Conservation (phyloP, 2,329 filamentous ascomycete genomes). For the Colletotrichum tropicale region DNA sequence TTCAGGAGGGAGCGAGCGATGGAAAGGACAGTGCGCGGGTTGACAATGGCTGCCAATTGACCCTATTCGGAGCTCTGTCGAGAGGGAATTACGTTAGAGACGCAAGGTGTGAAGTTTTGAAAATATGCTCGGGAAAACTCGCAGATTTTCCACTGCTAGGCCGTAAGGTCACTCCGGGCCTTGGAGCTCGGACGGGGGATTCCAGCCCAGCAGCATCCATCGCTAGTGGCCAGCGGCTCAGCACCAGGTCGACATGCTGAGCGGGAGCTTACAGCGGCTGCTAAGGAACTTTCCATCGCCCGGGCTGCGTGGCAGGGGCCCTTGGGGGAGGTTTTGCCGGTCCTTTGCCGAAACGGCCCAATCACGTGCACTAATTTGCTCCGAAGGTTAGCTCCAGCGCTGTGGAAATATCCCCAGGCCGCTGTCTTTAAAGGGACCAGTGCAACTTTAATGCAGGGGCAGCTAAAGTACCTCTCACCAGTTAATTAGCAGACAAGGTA, state of each 20-base stretch:
- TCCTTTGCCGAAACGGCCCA: slow-evolving; percentile 12
- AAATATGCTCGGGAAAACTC: slow-evolving; percentile 51
- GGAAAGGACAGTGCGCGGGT: slow-evolving; percentile 36
- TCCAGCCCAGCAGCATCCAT: slow-evolving; percentile 1
- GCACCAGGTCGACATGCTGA: not conserved
- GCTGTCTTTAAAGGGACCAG: not conserved
- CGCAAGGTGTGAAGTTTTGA: slow-evolving; percentile 44
- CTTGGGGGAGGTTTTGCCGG: slow-evolving; percentile 11
- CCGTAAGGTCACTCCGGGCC: slow-evolving; percentile 11
- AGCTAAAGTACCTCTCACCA: not conserved
- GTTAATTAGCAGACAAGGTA: not conserved
- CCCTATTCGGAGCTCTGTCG: slow-evolving; percentile 41
- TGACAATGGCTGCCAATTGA: slow-evolving; percentile 50
- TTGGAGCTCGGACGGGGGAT: slow-evolving; percentile 35
- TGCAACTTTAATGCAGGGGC: slow-evolving; percentile 3
- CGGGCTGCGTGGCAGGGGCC: not conserved
- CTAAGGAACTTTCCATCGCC: not conserved
- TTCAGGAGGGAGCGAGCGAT: slow-evolving; percentile 38
- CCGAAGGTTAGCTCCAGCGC: not conserved
- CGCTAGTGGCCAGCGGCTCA: not conserved
- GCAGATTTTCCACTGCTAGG: slow-evolving; percentile 43
- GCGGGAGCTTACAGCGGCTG: slow-evolving; percentile 1
- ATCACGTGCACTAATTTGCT: slow-evolving; percentile 16
- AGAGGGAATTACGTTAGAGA: slow-evolving; percentile 42
- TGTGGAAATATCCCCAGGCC: not conserved